These are phyloP conservation scores for Colletotrichum truncatum DNA, from an alignment of 2,329 filamentous ascomycete species.

Conservation along the genomic window DNA sequence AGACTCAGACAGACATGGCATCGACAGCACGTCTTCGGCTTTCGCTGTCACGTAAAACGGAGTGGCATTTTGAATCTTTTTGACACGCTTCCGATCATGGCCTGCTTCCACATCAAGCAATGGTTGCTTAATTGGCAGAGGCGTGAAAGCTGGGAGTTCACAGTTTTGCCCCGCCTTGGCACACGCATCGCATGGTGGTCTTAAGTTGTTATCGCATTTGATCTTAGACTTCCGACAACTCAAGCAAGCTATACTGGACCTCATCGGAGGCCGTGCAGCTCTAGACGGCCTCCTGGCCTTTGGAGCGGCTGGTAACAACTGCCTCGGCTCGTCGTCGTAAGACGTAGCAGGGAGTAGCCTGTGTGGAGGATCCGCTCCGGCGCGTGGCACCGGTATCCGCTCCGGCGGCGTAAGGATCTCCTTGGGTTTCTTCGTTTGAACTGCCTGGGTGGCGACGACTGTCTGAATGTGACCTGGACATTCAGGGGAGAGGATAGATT, in stretches of 20 bases:
- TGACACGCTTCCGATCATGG: slow-evolving; percentile 58
- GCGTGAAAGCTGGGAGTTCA: slow-evolving; percentile 66
- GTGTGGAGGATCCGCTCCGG: slow-evolving; percentile 31
- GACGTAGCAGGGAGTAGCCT: slow-evolving; percentile 35
- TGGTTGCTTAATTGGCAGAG: slow-evolving; percentile 50
- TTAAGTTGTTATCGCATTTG: slow-evolving; percentile 80
- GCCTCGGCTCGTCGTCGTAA: slow-evolving; percentile 38
- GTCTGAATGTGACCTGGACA: slow-evolving; percentile 47
- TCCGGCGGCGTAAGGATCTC: slow-evolving; percentile 43
- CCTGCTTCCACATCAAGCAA: slow-evolving; percentile 52
- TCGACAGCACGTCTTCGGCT: slow-evolving; percentile 69
- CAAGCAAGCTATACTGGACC: slow-evolving; percentile 82
- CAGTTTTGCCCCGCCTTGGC: slow-evolving; percentile 77
- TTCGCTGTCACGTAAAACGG: slow-evolving; percentile 48
- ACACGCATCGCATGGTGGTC: slow-evolving; percentile 73
- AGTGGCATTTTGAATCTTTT: slow-evolving; percentile 53
- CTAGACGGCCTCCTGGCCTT: slow-evolving; percentile 47
- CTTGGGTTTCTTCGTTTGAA: slow-evolving; percentile 47
- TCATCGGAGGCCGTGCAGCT: slow-evolving; percentile 66
- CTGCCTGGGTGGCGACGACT: slow-evolving; percentile 39
- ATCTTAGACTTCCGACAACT: slow-evolving; percentile 84
- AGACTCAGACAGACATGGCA: slow-evolving; percentile 68
- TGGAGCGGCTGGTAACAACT: background rate
- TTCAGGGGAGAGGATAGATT: slow-evolving; percentile 60
- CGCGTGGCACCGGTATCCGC: slow-evolving; percentile 33